Percentiles rank a stretch among this genome's conserved stretches.
Evolutionary conservation across 225 moss, liverwort and hornwort species (phyloP).

Genomic region (Ulota crispa): DNA sequence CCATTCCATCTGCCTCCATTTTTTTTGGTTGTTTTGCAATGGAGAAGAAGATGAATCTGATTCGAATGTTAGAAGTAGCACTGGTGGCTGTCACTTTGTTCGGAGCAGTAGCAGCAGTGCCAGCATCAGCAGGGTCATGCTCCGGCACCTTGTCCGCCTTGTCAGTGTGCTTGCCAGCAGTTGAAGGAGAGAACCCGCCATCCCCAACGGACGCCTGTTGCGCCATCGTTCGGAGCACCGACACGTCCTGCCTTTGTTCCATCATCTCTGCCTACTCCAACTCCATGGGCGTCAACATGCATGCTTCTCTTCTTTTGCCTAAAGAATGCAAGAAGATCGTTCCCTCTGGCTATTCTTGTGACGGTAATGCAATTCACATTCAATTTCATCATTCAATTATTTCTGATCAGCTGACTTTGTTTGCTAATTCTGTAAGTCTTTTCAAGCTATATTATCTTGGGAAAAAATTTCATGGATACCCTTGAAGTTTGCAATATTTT

Average conservation of each 20-base stretch:
- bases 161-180: slow-evolving; percentile 39
- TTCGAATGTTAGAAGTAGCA: neutral
- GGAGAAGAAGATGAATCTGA: neutral
- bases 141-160: slow-evolving; percentile 21
- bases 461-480: too few species aligned
- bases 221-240: slow-evolving; percentile 31
- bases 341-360: slow-evolving; percentile 36
- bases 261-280: slow-evolving; percentile 39
- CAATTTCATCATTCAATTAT: neutral
- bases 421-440: too few species aligned
- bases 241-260: slow-evolving; percentile 37
- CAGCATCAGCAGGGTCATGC: slow-evolving; percentile 23
- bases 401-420: neutral
- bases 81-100: slow-evolving; percentile 19
- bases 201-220: slow-evolving; percentile 40
- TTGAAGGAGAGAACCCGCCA: slow-evolving; percentile 41
- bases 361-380: neutral
- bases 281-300: slow-evolving; percentile 44
- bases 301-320: slow-evolving; percentile 40
- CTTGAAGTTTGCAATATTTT: too few species aligned
- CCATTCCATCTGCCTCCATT: neutral
- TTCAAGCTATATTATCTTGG: too few species aligned
- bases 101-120: slow-evolving; percentile 11
- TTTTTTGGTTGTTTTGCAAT: neutral
- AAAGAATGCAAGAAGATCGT: slow-evolving; percentile 41